Conservation (phyloP, 2,329 filamentous ascomycete species). For the Davidsoniella virescens region DNA sequence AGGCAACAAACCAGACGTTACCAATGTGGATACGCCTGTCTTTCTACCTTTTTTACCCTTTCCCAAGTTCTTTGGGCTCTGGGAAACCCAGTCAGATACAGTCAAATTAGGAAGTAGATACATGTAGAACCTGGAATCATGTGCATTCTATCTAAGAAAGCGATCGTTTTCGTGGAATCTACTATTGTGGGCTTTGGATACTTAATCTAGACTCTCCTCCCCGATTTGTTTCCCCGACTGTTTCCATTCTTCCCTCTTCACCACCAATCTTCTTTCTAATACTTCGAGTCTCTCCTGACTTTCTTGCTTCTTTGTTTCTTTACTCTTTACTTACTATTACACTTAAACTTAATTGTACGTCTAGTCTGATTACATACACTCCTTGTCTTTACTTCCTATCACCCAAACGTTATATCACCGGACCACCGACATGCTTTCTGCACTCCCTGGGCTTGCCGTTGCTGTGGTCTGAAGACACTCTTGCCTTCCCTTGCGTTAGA, state of each 20-base stretch:
- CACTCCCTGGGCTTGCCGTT: not conserved
- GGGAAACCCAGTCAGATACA: no score
- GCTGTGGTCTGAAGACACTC: not conserved
- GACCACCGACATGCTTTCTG: not conserved
- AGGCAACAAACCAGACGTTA: not conserved
- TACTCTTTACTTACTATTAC: constrained; percentile 4
- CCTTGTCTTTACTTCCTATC: not conserved
- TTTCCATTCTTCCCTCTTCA: not conserved
- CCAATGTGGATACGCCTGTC: not conserved
- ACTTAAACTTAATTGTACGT: not conserved
- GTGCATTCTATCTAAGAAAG: no score
- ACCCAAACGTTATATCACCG: no score
- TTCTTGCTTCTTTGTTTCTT: constrained; percentile 1
- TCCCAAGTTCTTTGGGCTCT: not conserved
- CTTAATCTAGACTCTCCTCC: constrained; percentile 1
- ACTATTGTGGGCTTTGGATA: not conserved
- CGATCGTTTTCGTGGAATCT: not conserved
- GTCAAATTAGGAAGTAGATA: not conserved
- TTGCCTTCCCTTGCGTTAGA: not conserved
- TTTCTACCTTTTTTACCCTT: not conserved
- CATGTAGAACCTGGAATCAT: no score
- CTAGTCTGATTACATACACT: not conserved
- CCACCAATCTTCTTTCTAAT: constrained; percentile 1
- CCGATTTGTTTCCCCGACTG: not conserved
- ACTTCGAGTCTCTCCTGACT: not conserved